Conservation (phyloP, 2,329 filamentous ascomycete species). For the Scedosporium minutisporum region DNA sequence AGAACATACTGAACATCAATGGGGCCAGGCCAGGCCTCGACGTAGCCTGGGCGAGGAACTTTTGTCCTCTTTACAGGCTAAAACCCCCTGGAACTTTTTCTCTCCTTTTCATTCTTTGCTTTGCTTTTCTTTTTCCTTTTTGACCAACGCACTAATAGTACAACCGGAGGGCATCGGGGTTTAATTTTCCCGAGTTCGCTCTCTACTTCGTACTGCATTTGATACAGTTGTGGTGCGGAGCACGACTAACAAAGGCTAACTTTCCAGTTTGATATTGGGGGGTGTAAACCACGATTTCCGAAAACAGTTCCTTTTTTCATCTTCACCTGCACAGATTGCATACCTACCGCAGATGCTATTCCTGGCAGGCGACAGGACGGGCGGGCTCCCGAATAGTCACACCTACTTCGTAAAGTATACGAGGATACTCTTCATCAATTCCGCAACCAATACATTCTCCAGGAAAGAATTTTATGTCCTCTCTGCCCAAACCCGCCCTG, state of each 20-base stretch:
- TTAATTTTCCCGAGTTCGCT: no score
- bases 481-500: no score
- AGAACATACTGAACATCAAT: not conserved
- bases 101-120: no score
- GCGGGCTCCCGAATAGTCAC: not conserved
- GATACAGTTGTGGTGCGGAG: no score
- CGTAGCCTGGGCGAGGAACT: not conserved
- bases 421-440: not conserved
- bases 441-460: not conserved
- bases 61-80: not conserved
- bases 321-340: not conserved
- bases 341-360: not conserved
- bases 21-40: not conserved
- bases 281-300: not conserved
- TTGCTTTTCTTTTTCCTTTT: no score
- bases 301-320: not conserved
- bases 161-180: no score
- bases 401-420: not conserved
- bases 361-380: not conserved
- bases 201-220: no score
- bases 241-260: no score
- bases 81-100: not conserved
- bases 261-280: not conserved
- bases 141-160: no score
- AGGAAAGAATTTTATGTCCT: no score